phyloP scores from a whole-genome alignment of 2,329 filamentous ascomycete genomes.

The Colletotrichum filicis region DNA sequence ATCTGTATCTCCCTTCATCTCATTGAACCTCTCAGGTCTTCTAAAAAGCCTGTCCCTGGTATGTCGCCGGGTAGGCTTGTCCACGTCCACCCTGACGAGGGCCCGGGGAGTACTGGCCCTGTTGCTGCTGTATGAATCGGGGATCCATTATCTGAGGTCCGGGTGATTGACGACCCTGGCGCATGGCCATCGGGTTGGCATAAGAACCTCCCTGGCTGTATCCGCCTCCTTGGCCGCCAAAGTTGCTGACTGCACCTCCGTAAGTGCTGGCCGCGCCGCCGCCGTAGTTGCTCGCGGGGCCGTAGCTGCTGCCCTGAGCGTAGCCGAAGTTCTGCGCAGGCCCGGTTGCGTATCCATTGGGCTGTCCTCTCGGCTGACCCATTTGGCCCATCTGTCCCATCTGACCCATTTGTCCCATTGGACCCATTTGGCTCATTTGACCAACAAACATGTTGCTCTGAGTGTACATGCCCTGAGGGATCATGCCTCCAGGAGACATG shows the following conservation, averaged over 20 bases:
- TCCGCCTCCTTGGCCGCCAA: slow-evolving; percentile 3
- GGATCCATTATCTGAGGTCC: slow-evolving; percentile 40
- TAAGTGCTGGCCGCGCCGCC: background rate
- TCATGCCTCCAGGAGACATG: slow-evolving; percentile 20
- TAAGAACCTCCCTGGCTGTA: slow-evolving; percentile 25
- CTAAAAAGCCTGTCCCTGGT: slow-evolving; percentile 48
- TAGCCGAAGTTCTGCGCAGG: slow-evolving; percentile 18
- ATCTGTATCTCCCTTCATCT: too few relatives aligned
- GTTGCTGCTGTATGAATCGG: slow-evolving; percentile 39
- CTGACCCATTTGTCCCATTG: background rate
- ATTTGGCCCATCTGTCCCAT: background rate
- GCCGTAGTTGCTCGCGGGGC: slow-evolving; percentile 11
- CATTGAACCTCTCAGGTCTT: background rate
- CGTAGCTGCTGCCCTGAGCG: slow-evolving; percentile 5
- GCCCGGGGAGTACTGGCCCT: slow-evolving; percentile 28
- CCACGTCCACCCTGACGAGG: slow-evolving; percentile 29
- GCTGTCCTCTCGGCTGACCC: slow-evolving; percentile 16
- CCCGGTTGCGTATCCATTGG: slow-evolving; percentile 13
- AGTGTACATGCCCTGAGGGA: slow-evolving; percentile 25
- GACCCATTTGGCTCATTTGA: slow-evolving; percentile 12
- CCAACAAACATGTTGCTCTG: slow-evolving; percentile 33
- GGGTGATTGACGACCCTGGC: slow-evolving; percentile 40
- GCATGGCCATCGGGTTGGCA: slow-evolving; percentile 41
- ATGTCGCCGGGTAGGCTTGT: slow-evolving; percentile 37
- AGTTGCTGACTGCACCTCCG: background rate